A percentile compares a stretch with the other conserved stretches of the same genome.
phyloP scores from a whole-genome alignment of 495 filamentous ascomycete genomes.

The Lasiosphaeria miniovina region DNA sequence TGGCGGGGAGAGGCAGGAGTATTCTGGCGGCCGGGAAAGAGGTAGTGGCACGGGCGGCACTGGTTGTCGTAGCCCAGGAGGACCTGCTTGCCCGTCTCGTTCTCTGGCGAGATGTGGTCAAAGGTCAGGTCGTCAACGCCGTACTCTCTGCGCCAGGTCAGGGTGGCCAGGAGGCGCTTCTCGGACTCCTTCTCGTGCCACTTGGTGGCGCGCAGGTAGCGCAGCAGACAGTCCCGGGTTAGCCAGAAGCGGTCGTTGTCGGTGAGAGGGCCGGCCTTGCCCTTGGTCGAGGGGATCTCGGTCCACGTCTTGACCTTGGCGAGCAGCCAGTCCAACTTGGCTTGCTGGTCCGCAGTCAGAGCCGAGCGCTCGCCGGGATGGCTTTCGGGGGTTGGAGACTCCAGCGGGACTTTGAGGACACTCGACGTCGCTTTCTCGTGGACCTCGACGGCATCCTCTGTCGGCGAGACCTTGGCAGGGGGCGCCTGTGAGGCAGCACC shows the following conservation, averaged over 20 bases:
- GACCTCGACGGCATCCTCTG: constrained; percentile 33
- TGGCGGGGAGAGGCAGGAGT: constrained; percentile 86
- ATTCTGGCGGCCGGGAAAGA: constrained; percentile 87
- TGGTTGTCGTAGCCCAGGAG: constrained; percentile 83
- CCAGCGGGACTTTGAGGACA: constrained; percentile 67
- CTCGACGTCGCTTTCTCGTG: constrained; percentile 45
- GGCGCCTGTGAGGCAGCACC: constrained; percentile 13
- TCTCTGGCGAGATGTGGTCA: constrained; percentile 84
- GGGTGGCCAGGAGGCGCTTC: constrained; percentile 71
- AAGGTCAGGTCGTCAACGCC: constrained; percentile 68
- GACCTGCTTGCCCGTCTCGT: constrained; percentile 94
- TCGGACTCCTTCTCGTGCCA: constrained; percentile 77
- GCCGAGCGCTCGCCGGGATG: constrained; percentile 50
- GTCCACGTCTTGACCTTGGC: constrained; percentile 65
- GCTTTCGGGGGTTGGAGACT: constrained; percentile 53
- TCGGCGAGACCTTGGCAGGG: background rate
- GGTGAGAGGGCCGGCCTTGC: constrained; percentile 62
- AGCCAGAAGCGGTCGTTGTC: constrained; percentile 86
- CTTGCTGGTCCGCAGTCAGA: constrained; percentile 73
- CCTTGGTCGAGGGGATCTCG: constrained; percentile 62
- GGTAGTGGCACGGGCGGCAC: constrained; percentile 79
- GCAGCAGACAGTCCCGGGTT: constrained; percentile 85
- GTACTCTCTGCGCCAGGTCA: constrained; percentile 88
- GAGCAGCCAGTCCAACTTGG: constrained; percentile 77
- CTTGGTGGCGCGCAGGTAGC: constrained; percentile 90